phyloP scores from a whole-genome alignment of 2,329 filamentous ascomycete species.

The Xylaria sp. region DNA sequence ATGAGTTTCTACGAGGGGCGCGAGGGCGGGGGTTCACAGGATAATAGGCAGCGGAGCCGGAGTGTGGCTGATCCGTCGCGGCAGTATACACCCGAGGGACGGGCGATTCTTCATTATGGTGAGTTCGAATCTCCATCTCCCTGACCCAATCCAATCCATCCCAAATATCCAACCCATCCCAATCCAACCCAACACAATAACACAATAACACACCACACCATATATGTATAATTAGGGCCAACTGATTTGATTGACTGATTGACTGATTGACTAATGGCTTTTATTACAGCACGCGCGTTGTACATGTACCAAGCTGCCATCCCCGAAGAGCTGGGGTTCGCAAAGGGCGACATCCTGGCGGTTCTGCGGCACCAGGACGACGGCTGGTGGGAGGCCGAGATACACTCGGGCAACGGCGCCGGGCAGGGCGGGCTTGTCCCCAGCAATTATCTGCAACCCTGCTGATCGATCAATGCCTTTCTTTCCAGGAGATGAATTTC shows the following conservation, averaged over 20 bases:
- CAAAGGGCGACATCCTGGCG: slow-evolving; percentile 90
- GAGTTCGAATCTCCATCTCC: slow-evolving; percentile 58
- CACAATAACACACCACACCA: too few species aligned
- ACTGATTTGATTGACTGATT: slow-evolving; percentile 6
- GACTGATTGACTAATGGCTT: not conserved
- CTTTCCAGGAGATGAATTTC: too few species aligned
- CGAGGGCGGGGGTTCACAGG: slow-evolving; percentile 54
- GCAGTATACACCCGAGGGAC: slow-evolving; percentile 86
- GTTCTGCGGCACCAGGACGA: slow-evolving; percentile 94
- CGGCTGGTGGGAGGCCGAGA: slow-evolving; percentile 99
- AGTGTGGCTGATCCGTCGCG: slow-evolving; percentile 85
- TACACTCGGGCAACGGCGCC: slow-evolving; percentile 72
- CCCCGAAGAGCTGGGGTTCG: slow-evolving; percentile 91
- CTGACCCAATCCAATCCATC: not conserved
- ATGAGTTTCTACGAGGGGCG: slow-evolving; percentile 68
- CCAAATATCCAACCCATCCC: too few species aligned
- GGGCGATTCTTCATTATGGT: slow-evolving; percentile 94
- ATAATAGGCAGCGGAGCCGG: slow-evolving; percentile 74
- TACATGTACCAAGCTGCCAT: slow-evolving; percentile 96
- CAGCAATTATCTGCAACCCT: slow-evolving; percentile 73
- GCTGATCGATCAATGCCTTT: slow-evolving; percentile 21
- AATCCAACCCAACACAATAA: not conserved
- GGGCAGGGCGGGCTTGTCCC: slow-evolving; percentile 71
- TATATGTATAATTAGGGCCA: slow-evolving; percentile 31
- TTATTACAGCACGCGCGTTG: slow-evolving; percentile 79